Conservation (phyloP, 1,139 yeast species). For the Pichia cactophila region DNA sequence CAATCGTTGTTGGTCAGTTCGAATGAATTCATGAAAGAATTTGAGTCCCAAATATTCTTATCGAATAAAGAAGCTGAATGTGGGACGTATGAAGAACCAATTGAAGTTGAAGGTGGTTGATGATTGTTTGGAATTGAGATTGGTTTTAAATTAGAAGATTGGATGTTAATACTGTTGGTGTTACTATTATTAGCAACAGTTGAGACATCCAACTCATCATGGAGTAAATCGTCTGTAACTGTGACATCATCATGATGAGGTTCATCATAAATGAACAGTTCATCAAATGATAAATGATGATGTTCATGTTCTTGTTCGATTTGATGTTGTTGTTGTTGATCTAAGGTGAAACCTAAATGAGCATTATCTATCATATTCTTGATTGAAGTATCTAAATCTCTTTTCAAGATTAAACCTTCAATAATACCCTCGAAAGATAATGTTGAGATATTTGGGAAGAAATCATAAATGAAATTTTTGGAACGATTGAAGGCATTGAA, state of each 20-base stretch:
- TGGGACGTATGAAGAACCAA: conserved; percentile 5
- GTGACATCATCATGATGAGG: conserved; percentile 19
- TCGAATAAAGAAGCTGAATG: conserved; percentile 13
- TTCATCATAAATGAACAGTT: conserved; percentile 5
- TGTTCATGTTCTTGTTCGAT: not conserved
- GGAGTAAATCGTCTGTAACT: conserved; percentile 2
- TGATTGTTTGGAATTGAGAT: conserved; percentile 12
- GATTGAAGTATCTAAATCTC: conserved; percentile 21
- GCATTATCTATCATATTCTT: conserved; percentile 17
- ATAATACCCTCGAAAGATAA: conserved; percentile 24
- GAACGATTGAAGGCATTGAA: conserved; percentile 22
- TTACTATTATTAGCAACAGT: not conserved
- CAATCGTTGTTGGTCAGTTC: conserved; percentile 6
- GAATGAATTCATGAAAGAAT: conserved; percentile 13
- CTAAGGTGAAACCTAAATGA: conserved; percentile 24
- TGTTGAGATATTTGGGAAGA: conserved; percentile 24
- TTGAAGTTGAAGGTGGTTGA: conserved; percentile 4
- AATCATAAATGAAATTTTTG: conserved; percentile 25
- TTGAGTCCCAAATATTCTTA: conserved; percentile 2
- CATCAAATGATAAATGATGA: not conserved
- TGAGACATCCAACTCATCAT: conserved; percentile 2
- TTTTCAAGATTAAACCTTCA: conserved; percentile 20
- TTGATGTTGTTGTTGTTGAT: conserved; percentile 22
- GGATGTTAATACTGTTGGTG: not conserved
- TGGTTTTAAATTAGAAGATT: conserved; percentile 11